Evolutionary conservation across 345 rosid species (phyloP), one percentile per base, ranked within the genome.

Genomic region (Eucalyptus caleyi): DNA sequence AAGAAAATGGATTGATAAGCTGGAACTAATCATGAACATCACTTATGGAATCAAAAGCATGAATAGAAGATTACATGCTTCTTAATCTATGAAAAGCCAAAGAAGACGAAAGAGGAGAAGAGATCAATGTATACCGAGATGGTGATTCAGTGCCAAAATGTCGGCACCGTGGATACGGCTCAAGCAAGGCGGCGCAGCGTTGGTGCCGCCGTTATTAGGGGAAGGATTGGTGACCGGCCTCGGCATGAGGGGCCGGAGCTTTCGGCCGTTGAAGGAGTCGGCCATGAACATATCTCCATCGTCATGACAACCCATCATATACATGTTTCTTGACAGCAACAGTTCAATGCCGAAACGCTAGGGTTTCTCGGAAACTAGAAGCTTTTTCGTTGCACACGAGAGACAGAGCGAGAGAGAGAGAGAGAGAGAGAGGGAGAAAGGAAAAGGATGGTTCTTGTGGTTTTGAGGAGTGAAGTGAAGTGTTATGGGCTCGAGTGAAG

Each of bases 241-340:
- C 30, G 99, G 98, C 47, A 97, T 92, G 87, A 97, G 96, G 88
- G 98, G 98, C 88, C 98, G 93, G 81, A 97, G 96, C 90, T 93
- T 97, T 89, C 98, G 60, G 60, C 95, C 95, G 88, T 91, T 93
- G 90, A 91, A 94, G 67, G 96, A 92, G 40, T 95, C 97, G 54
- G 93, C 88, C 90, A 95, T 90, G 93, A 94, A 93, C 92, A 95
- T 92, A 50, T 95, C 94, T 80, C 93, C 96, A 54, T 95, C 94
- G 67, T 97, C 98, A 87, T 92, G 93, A 93, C 94, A 97, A 88
- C 96, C 99, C 97, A 97, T 94, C 95, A 92, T 97, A 99, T 99
- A 97, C 99, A 97, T 97, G 90, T 40, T 49, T 21, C 72, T 37
- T 27, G 15, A 50, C 60, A 54, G 47, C 67, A n/a, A 50, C 15